Percentiles rank a stretch among this genome's conserved stretches.
Conservation (phyloP, 306 rosid genomes). For the Vicia sativa region DNA sequence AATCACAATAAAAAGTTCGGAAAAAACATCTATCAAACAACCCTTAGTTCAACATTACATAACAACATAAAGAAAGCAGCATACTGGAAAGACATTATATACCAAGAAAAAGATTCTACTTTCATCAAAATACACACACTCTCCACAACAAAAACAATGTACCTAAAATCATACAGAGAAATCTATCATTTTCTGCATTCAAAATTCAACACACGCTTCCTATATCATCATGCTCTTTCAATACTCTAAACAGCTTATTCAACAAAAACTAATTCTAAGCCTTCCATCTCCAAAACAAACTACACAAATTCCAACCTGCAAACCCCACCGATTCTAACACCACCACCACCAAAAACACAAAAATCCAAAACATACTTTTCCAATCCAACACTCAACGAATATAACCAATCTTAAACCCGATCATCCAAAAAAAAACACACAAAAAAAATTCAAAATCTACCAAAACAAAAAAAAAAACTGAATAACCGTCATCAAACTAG, state of each 20-base stretch:
- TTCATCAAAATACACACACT: slow-evolving; percentile 39
- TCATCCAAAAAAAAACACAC: slow-evolving; percentile 36
- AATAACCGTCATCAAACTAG: slow-evolving; percentile 24
- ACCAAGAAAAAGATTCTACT: slow-evolving; percentile 41
- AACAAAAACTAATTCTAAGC: slow-evolving; percentile 24
- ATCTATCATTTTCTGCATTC: slow-evolving; percentile 37
- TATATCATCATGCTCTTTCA: slow-evolving; percentile 24
- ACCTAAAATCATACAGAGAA: slow-evolving; percentile 36
- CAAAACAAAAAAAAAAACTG: not conserved
- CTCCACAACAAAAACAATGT: slow-evolving; percentile 50
- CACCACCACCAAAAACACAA: not conserved
- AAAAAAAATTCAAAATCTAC: not conserved
- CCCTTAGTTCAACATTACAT: slow-evolving; percentile 37
- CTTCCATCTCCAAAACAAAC: slow-evolving; percentile 37
- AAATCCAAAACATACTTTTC: slow-evolving; percentile 12
- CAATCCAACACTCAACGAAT: slow-evolving; percentile 9
- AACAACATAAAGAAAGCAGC: slow-evolving; percentile 43
- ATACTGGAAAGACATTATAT: slow-evolving; percentile 44
- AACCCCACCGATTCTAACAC: slow-evolving; percentile 36
- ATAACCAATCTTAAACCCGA: slow-evolving; percentile 45
- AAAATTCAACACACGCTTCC: slow-evolving; percentile 25
- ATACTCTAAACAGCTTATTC: slow-evolving; percentile 20
- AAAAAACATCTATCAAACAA: slow-evolving; percentile 16
- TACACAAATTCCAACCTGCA: slow-evolving; percentile 26
- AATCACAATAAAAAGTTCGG: not conserved